Conservation (phyloP, 371 early-diverging fungal genomes). For the Blastocladiella emersonii region DNA sequence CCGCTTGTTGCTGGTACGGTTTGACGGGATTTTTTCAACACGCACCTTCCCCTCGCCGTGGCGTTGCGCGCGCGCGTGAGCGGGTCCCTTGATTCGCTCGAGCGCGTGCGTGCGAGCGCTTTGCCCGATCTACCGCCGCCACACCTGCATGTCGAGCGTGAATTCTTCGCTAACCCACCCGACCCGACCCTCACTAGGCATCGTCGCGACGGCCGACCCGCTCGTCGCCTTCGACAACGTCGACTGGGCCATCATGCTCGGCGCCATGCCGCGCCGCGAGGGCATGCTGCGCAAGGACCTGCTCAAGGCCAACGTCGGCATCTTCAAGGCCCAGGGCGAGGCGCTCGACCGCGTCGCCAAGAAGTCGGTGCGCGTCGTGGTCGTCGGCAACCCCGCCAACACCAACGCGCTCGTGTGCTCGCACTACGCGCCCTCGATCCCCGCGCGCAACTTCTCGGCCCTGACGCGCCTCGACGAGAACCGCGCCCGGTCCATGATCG, state of each 20-base stretch:
- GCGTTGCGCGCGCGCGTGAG: no score
- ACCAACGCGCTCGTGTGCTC: neutral
- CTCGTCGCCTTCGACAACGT: neutral
- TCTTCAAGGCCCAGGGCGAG: constrained; percentile 4
- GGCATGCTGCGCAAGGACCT: constrained; percentile 7
- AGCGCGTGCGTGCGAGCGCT: no score
- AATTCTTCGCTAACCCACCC: no score
- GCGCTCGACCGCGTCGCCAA: constrained; percentile 2
- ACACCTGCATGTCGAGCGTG: no score
- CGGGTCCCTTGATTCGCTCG: no score
- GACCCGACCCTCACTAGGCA: neutral
- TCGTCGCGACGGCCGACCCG: neutral
- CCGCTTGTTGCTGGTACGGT: neutral
- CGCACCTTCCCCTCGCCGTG: no score
- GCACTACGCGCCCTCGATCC: constrained; percentile 5
- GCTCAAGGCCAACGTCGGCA: constrained; percentile 1
- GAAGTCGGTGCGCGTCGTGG: constrained; percentile 1
- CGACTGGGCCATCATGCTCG: neutral
- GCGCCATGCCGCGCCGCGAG: constrained; percentile 5
- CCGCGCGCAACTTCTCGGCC: neutral
- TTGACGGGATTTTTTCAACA: no score
- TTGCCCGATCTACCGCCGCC: no score
- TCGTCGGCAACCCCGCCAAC: constrained; percentile 5
- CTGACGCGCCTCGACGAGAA: constrained; percentile 5
- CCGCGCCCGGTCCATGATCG: constrained; percentile 1